A percentile compares a stretch with the other conserved stretches of the same genome.
phyloP scores from a whole-genome alignment of 2,329 filamentous ascomycete genomes.

The Ceratocystis huliohia region DNA sequence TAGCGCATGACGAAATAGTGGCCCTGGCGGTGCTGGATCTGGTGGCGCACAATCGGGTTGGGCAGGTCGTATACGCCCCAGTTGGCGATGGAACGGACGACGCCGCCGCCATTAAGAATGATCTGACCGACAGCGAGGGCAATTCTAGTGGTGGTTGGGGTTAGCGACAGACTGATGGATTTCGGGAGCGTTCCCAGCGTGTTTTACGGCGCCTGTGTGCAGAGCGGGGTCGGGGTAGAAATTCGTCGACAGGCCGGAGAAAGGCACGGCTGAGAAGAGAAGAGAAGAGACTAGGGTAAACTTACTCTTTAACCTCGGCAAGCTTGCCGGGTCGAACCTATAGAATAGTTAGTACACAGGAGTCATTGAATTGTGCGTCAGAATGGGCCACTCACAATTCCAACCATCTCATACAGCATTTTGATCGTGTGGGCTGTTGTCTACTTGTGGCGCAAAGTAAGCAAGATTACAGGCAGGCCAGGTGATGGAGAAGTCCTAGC shows the following conservation, averaged over 20 bases:
- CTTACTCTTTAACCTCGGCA: slow-evolving; percentile 88
- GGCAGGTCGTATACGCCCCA: slow-evolving; percentile 90
- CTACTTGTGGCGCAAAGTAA: background rate
- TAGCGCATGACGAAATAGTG: slow-evolving; percentile 99
- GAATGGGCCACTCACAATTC: slow-evolving; percentile 57
- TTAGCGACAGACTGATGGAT: too few relatives aligned
- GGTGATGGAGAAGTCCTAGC: background rate
- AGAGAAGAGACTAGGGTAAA: slow-evolving; percentile 23
- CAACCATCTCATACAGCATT: slow-evolving; percentile 98
- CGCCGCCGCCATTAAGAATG: slow-evolving; percentile 71
- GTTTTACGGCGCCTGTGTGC: too few relatives aligned
- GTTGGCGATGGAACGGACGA: slow-evolving; percentile 84
- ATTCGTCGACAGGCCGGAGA: background rate
- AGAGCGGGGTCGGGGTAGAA: slow-evolving; percentile 14
- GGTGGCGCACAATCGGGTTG: slow-evolving; percentile 63
- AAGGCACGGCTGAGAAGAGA: background rate
- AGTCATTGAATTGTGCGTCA: slow-evolving; percentile 16
- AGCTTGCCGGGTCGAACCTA: slow-evolving; percentile 88
- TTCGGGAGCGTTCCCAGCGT: too few relatives aligned
- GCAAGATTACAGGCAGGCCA: background rate
- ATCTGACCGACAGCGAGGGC: slow-evolving; percentile 72
- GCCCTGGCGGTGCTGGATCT: slow-evolving; percentile 69
- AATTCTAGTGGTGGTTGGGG: slow-evolving; percentile 47
- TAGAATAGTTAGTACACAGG: background rate
- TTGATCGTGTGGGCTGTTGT: slow-evolving; percentile 25